Conservation (phyloP, 2,329 filamentous ascomycete species). For the Fusarium nurragi region DNA sequence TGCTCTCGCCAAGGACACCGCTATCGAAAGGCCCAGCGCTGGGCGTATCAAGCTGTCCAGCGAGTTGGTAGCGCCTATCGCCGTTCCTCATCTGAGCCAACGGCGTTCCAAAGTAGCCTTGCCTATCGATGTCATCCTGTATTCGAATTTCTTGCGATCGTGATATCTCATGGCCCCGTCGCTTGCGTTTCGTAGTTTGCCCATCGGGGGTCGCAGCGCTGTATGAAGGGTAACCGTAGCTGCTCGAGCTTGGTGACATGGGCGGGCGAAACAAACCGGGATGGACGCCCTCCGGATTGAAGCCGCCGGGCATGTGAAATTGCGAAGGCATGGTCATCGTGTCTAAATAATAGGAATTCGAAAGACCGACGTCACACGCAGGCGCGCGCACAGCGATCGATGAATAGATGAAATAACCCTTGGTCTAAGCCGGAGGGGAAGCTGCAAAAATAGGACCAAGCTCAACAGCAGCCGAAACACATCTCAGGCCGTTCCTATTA, state of each 20-base stretch:
- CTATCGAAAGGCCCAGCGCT: constrained; percentile 46
- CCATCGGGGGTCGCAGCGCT: constrained; percentile 36
- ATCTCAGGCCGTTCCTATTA: constrained; percentile 30
- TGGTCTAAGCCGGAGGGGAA: constrained; percentile 20
- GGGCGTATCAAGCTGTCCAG: constrained; percentile 64
- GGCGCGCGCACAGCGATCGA: constrained; percentile 2
- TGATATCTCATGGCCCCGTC: constrained; percentile 47
- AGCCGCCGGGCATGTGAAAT: constrained; percentile 51
- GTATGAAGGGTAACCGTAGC: constrained; percentile 48
- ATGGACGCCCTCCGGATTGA: constrained; percentile 52
- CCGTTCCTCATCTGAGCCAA: constrained; percentile 24
- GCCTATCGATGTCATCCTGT: constrained; percentile 32
- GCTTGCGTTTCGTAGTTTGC: constrained; percentile 58
- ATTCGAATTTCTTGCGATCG: constrained; percentile 39
- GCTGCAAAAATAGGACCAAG: constrained; percentile 22
- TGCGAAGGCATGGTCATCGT: constrained; percentile 45
- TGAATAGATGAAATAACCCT: constrained; percentile 4
- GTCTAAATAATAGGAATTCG: constrained; percentile 12
- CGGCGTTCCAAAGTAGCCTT: constrained; percentile 39
- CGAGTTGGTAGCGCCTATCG: constrained; percentile 57
- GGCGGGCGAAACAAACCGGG: constrained; percentile 60
- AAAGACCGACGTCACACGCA: constrained; percentile 5
- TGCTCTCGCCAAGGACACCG: constrained; percentile 60
- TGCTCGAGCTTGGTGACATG: constrained; percentile 53
- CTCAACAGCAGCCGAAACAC: constrained; percentile 44